These are phyloP conservation scores for Pseudoperonospora humuli DNA, from an alignment of 352 stramenopile species.

Conservation along the genomic window DNA sequence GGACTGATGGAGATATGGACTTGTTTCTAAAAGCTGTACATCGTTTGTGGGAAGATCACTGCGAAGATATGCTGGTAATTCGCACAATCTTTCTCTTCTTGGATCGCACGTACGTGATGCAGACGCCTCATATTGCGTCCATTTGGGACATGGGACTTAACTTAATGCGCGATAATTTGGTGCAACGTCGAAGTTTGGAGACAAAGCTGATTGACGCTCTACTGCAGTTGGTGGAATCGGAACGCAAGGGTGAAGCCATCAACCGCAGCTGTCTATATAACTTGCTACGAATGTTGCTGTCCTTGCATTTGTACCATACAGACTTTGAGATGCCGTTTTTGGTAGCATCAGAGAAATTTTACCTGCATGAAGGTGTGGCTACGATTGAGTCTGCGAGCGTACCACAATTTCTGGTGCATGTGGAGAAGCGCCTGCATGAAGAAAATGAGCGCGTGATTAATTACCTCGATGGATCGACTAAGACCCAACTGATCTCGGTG, in stretches of 20 bases:
- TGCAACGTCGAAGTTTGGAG: conserved; percentile 46
- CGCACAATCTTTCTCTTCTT: conserved; percentile 92
- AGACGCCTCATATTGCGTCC: conserved; percentile 70
- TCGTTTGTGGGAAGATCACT: conserved; percentile 86
- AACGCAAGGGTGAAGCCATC: conserved; percentile 83
- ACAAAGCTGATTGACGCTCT: conserved; percentile 63
- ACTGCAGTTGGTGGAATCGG: conserved; percentile 79
- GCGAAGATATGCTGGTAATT: conserved; percentile 88
- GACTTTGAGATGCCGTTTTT: conserved; percentile 87
- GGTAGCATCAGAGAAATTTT: conserved; percentile 81
- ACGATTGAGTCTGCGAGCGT: conserved; percentile 59
- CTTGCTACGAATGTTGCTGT: conserved; percentile 75
- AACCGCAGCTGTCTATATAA: conserved; percentile 78
- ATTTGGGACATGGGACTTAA: conserved; percentile 91
- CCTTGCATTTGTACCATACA: conserved; percentile 79
- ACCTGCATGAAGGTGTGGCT: conserved; percentile 63
- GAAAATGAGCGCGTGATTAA: conserved; percentile 66
- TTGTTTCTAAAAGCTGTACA: conserved; percentile 76
- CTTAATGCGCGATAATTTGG: conserved; percentile 51
- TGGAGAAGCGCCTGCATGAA: conserved; percentile 81
- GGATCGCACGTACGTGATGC: conserved; percentile 87
- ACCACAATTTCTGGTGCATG: conserved; percentile 81
- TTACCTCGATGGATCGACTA: conserved; percentile 68
- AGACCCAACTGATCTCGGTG: conserved; percentile 58
- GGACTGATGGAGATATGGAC: conserved; percentile 52